These are phyloP conservation scores for Lachancea meyersii DNA, from an alignment of 805 yeast genomes.

Conservation along the genomic window DNA sequence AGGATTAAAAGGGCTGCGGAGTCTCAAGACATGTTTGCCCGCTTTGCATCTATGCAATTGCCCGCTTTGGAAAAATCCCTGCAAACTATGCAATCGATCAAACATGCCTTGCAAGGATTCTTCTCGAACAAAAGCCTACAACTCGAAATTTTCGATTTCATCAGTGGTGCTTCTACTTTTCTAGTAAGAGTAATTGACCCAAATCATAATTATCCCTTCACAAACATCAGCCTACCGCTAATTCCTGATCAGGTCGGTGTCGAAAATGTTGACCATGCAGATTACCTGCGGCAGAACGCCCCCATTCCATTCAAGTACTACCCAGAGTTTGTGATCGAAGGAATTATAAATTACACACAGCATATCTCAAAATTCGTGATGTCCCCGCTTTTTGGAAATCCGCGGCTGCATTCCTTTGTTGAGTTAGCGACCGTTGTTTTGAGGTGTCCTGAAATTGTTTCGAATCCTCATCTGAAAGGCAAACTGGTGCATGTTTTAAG, in stretches of 20 bases:
- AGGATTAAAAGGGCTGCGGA: slow-evolving; percentile 26
- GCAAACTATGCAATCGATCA: slow-evolving; percentile 37
- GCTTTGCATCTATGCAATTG: slow-evolving; percentile 38
- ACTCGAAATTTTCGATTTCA: slow-evolving; percentile 64
- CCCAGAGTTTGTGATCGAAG: slow-evolving; percentile 85
- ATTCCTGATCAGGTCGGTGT: slow-evolving; percentile 55
- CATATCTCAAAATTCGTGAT: slow-evolving; percentile 50
- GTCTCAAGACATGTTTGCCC: slow-evolving; percentile 24
- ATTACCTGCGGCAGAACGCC: slow-evolving; percentile 54
- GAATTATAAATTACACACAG: slow-evolving; percentile 64
- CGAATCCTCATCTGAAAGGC: slow-evolving; percentile 91
- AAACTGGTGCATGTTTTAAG: slow-evolving; percentile 75
- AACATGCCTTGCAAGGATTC: slow-evolving; percentile 57
- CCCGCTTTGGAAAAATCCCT: slow-evolving; percentile 44
- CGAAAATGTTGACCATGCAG: slow-evolving; percentile 70
- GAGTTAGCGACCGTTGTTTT: slow-evolving; percentile 69
- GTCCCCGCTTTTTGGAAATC: slow-evolving; percentile 51
- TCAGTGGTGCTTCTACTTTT: slow-evolving; percentile 70
- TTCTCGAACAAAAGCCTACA: slow-evolving; percentile 53
- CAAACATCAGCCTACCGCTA: slow-evolving; percentile 47
- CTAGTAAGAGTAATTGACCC: slow-evolving; percentile 72
- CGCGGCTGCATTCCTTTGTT: slow-evolving; percentile 50
- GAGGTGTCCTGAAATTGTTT: slow-evolving; percentile 77
- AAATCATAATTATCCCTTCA: slow-evolving; percentile 51
- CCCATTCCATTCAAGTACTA: slow-evolving; percentile 73